Evolutionary conservation across 1,284 basidiomycete genomes (phyloP), one percentile per base, ranked within the genome.

Genomic region (Ustilago esculenta): DNA sequence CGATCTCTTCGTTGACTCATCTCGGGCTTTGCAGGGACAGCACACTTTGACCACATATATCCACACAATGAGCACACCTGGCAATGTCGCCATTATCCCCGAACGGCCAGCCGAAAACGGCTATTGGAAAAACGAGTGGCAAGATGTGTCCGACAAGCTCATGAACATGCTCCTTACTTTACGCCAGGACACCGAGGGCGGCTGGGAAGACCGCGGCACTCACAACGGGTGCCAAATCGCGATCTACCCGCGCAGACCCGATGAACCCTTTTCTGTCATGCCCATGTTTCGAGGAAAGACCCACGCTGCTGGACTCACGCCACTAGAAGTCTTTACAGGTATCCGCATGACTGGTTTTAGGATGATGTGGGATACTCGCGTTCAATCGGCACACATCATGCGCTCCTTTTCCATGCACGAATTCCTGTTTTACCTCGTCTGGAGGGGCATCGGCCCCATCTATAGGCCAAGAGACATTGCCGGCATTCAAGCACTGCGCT

Each of bases 381-480:
- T 76, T n/a, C 56, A 63, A 39, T 66, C 69, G 25, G 74, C 69
- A 12, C 51, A 68, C 44, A 69, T 70, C 34, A 47, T 76, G 42
- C 58, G 66, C 12, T 27, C 58, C 21, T 76, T 69, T 25, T 54
- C 51, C 7, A 66, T 63, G 52, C 53, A 65, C 53, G 69, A 70
- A n/a, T 69, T 69, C 47, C 52, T 66, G 37, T 76, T 76, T 50
- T 76, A 76, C 41, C 53, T 74, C 34, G 61, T 70, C 15, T 69
- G 57, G 58, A 36, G 70, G 5, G 74, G 74, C 17, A 76, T 76
- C 33, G 72, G 72, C 0, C 74, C 67, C 25, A 61, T 75, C 42
- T 70, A 76, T 47, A 66, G 52, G 30, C 65, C 69, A 4, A 43
- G 74, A 24, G 74, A 76, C 49, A 53, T 63, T 15, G 52, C 52